These are phyloP conservation scores for Pleurostoma richardsiae DNA, from an alignment of 2,329 filamentous ascomycete species.

Conservation along the genomic window DNA sequence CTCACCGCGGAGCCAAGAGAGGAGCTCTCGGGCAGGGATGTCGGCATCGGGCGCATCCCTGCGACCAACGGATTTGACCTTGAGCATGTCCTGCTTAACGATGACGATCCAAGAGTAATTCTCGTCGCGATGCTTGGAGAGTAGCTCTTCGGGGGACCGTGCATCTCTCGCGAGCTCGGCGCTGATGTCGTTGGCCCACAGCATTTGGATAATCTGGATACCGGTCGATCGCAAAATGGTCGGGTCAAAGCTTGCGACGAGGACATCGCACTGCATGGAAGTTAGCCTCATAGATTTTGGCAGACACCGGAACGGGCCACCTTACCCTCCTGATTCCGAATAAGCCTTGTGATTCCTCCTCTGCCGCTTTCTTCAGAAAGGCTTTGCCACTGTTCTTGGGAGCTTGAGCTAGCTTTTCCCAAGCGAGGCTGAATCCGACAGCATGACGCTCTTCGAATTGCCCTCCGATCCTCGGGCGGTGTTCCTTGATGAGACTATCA, in stretches of 20 bases:
- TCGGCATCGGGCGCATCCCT: conserved; percentile 75
- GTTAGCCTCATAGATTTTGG: no score
- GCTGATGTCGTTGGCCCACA: conserved; percentile 82
- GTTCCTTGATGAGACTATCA: conserved; percentile 80
- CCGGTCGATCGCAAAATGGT: conserved; percentile 70
- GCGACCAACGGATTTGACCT: conserved; percentile 71
- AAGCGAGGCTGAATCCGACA: conserved; percentile 87
- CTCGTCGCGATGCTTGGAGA: conserved; percentile 71
- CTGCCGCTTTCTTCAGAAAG: conserved; percentile 62
- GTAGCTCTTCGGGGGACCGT: conserved; percentile 72
- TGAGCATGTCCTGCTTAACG: conserved; percentile 75
- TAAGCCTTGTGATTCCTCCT: conserved; percentile 55
- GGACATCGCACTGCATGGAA: conserved; percentile 66
- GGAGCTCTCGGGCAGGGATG: conserved; percentile 64
- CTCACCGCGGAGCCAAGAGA: conserved; percentile 77
- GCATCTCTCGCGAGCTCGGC: conserved; percentile 83
- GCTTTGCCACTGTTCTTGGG: conserved; percentile 43
- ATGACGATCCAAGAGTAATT: conserved; percentile 83
- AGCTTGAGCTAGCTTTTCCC: conserved; percentile 73
- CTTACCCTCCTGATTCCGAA: conserved; percentile 61
- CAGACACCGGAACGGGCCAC: background rate
- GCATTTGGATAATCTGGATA: conserved; percentile 67
- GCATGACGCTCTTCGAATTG: conserved; percentile 67
- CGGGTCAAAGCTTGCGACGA: conserved; percentile 83
- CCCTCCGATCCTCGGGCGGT: conserved; percentile 63